Evolutionary conservation across 2,329 filamentous ascomycete species (phyloP), one percentile per base, ranked within the genome.

Genomic region (Hypoxylon sp.): DNA sequence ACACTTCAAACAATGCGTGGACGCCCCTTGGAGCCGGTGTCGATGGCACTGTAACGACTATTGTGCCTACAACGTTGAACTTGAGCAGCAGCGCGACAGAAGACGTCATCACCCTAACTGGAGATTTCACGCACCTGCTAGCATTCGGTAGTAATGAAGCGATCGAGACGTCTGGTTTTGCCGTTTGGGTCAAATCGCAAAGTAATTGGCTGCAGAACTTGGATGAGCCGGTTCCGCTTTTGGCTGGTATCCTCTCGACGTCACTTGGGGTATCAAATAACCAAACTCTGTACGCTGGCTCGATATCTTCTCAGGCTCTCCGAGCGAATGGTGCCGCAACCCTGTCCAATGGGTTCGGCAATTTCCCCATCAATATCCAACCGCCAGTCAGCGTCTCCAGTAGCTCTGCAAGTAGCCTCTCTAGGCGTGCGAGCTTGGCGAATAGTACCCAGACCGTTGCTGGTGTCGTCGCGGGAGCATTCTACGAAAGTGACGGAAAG

Each of bases 151-250:
- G 84, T 70, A 90, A 90, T 72, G 79, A 85, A 6, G 86, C 89
- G 8, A 85, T 90, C 30, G 75, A 86, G 7, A 92, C 90, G 0
- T 81, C 89, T 56, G 94, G 95, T 1, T 94, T 99, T 75, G 95
- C 94, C 13, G 85, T 98, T 40, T 99, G 96, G 96, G 91, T 98
- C 6, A 93, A 93, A 2, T 97, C 94, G 2, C 85, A 87, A 69
- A 86, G 85, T 64, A 96, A 96, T 77, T 99, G 96, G 96, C 85
- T 99, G 14, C 89, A 94, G 77, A 96, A 97, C 73, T 82, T 98
- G 17, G 80, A 89, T 37, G 83, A 88, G 6, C 82, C 87, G 6
- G 85, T 90, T 33, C 89, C 92, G 61, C 85, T 88, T 6, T 87
- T 97, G 74, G 85, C 86, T 64, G 97, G 96, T 40, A 83, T 90